Evolutionary conservation across 192 early-diverging fungal species (phyloP), one percentile per base, ranked within the genome.

Genomic region (Pilaira anomala): DNA sequence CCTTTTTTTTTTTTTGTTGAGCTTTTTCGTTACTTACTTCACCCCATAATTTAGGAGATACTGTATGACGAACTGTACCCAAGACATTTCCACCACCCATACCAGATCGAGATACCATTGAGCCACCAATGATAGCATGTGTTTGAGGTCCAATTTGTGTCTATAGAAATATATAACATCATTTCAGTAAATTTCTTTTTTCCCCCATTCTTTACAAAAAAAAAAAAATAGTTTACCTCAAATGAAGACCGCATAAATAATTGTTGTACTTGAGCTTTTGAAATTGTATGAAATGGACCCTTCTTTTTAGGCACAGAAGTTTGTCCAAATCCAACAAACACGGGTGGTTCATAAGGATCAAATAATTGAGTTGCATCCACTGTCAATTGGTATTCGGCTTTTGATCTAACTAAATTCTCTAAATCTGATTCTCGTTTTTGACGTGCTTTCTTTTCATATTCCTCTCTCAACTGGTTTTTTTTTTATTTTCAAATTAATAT

Each of bases 71-170:
- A 29, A 95, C 60, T 12, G 90, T 91, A 19, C 84, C 93, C 13
- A 87, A 65, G 25, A 96, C 76, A 54, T 85, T 93, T 42, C 91
- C 92, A 2, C 83, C 83, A 41, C 91, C 89, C 65, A 88, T 72
- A 24, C 87, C 85, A 42, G 85, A 85, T 48, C 85, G 69, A 24
- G 89, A 64, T 11, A 85, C 71, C 80, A 87, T 87, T 16, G 82
- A 78, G 22, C 86, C 88, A 39, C 79, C 73, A 19, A 91, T 51
- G 3, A 75, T 66, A 13, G 75, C 71, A 21, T 78, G 68, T 2
- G 86, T 80, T 50, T 75, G 65, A 16, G 77, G 68, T 21, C 77
- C 71, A 30, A 91, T 63, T 60, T 79, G 79, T 2, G 82, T 82
- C 79, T 85, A n/a, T n/a, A n/a, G n/a, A n/a, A n/a, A n/a, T n/a